These are phyloP conservation scores for Rubroboletus pulcherrimus DNA, from an alignment of 768 basidiomycete genomes.

Conservation along the genomic window DNA sequence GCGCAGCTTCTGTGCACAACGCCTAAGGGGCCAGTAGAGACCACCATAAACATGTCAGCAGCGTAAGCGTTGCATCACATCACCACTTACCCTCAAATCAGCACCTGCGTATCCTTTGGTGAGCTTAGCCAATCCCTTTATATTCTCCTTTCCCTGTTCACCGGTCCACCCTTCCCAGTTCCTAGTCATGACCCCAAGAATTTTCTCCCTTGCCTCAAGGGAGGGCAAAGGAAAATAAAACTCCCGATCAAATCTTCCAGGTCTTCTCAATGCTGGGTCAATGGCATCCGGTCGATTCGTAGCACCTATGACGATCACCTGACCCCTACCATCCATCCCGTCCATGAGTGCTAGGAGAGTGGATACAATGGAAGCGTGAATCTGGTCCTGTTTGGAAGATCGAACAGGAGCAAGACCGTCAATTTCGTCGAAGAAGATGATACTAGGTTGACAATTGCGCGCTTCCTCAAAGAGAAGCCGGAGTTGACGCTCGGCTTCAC, in stretches of 20 bases:
- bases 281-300: conserved; percentile 98
- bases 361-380: conserved; percentile 96
- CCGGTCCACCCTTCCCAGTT: conserved; percentile 84
- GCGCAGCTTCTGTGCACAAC: conserved; percentile 91
- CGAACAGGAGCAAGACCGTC: conserved; percentile 97
- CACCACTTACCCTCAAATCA: conserved; percentile 74
- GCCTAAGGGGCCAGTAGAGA: conserved; percentile 47
- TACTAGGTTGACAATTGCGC: conserved; percentile 84
- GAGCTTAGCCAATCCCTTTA: conserved; percentile 72
- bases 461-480: conserved; percentile 96
- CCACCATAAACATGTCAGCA: conserved; percentile 1
- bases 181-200: conserved; percentile 84
- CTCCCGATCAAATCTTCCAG: conserved; percentile 95
- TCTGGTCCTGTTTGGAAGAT: conserved; percentile 98
- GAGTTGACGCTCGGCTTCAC: conserved; percentile 95
- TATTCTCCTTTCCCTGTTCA: conserved; percentile 43
- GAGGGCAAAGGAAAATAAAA: conserved; percentile 95
- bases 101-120: conserved; percentile 99
- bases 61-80: background rate
- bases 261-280: conserved; percentile 90
- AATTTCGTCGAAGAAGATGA: conserved; percentile 99
- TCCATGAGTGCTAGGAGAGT: conserved; percentile 97
- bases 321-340: conserved; percentile 97
- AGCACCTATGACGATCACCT: conserved; percentile 96
- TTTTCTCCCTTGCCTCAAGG: conserved; percentile 80